Conservation (phyloP, 2,329 filamentous ascomycete species). For the Fusarium austroafricanum region DNA sequence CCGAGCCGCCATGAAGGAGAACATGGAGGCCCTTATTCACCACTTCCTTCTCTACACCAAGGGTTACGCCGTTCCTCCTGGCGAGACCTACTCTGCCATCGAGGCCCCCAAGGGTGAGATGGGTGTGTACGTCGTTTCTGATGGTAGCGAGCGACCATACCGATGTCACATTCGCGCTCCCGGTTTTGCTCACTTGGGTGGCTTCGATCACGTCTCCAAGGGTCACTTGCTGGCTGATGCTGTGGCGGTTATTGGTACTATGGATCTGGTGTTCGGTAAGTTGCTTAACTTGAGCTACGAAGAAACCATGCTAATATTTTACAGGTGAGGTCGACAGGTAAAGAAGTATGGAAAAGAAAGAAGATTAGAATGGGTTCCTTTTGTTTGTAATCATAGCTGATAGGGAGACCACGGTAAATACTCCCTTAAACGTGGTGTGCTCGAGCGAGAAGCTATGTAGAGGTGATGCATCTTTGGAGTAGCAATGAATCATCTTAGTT, state of each 20-base stretch:
- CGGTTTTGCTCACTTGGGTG: constrained; percentile 93
- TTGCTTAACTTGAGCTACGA: constrained; percentile 18
- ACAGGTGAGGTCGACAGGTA: constrained; percentile 72
- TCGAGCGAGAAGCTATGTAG: constrained; percentile 45
- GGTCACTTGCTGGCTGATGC: constrained; percentile 96
- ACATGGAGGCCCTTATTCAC: constrained; percentile 99
- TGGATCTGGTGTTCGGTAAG: constrained; percentile 90
- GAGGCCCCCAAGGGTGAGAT: constrained; percentile 99
- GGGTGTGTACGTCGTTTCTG: constrained; percentile 96
- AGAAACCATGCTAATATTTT: constrained; percentile 52
- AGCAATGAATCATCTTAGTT: constrained; percentile 43
- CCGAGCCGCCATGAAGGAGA: constrained; percentile 99
- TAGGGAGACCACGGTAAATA: constrained; percentile 54
- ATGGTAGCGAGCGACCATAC: constrained; percentile 96
- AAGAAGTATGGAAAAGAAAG: constrained; percentile 46
- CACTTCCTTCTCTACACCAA: constrained; percentile 99
- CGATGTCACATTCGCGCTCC: constrained; percentile 97
- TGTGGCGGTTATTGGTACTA: constrained; percentile 92
- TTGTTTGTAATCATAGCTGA: constrained; percentile 57
- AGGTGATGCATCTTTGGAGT: constrained; percentile 42
- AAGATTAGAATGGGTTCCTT: constrained; percentile 50
- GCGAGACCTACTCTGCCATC: constrained; percentile 97
- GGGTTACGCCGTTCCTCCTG: constrained; percentile 95
- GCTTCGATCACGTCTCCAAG: constrained; percentile 92
- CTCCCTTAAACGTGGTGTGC: constrained; percentile 49